Evolutionary conservation across 768 basidiomycete genomes (phyloP).

Genomic region (Terana coerulea): DNA sequence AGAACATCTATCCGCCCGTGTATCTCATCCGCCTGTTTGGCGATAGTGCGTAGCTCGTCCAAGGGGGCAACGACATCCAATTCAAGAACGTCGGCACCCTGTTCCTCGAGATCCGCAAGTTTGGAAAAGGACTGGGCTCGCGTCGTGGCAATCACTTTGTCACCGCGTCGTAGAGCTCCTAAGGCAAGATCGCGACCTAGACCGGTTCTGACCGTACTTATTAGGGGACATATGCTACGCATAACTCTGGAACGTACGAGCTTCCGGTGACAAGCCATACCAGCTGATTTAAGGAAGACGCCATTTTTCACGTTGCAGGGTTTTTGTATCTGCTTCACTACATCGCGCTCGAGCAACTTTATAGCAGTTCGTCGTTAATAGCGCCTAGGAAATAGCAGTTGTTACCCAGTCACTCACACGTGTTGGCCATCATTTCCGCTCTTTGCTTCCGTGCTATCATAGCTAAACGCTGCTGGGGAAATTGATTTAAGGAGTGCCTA

Average conservation of each 20-base stretch:
- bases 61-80: slow-evolving; percentile 31
- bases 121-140: slow-evolving; percentile 22
- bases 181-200: slow-evolving; percentile 35
- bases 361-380: too few species aligned
- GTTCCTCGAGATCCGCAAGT: slow-evolving; percentile 29
- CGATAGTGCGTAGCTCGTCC: slow-evolving; percentile 31
- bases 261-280: slow-evolving; percentile 27
- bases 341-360: too few species aligned
- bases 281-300: too few species aligned
- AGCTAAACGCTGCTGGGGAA: too few species aligned
- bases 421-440: too few species aligned
- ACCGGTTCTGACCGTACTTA: slow-evolving; percentile 23
- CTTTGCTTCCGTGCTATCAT: too few species aligned
- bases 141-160: slow-evolving; percentile 33
- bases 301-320: too few species aligned
- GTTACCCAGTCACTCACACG: too few species aligned
- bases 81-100: slow-evolving; percentile 37
- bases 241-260: slow-evolving; percentile 18
- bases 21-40: slow-evolving; percentile 33
- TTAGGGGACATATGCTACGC: neutral
- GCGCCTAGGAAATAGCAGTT: too few species aligned
- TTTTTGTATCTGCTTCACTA: too few species aligned
- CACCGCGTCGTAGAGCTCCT: slow-evolving; percentile 21
- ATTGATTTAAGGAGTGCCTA: too few species aligned
- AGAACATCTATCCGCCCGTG: slow-evolving; percentile 43